These are phyloP conservation scores for Quercus suber DNA, from an alignment of 306 rosid genomes.

Conservation along the genomic window DNA sequence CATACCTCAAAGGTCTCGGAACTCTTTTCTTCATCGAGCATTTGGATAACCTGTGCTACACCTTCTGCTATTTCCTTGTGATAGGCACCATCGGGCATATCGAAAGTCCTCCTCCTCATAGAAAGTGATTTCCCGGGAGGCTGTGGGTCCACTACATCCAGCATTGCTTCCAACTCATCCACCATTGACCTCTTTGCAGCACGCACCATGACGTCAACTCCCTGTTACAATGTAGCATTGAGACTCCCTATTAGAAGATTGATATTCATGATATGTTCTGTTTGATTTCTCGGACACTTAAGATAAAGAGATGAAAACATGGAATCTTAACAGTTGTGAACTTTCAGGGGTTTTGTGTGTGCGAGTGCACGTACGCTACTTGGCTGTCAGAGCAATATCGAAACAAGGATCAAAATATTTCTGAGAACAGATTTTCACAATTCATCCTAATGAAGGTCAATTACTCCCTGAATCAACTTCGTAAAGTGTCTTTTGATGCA, in stretches of 20 bases:
- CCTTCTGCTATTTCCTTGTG: conserved; percentile 84
- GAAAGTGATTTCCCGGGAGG: conserved; percentile 65
- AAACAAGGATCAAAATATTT: neutral
- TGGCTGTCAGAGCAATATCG: neutral
- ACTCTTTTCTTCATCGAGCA: conserved; percentile 66
- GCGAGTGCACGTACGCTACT: too few relatives aligned
- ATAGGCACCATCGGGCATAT: conserved; percentile 75
- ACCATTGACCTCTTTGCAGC: conserved; percentile 77
- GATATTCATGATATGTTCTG: neutral
- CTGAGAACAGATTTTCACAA: neutral
- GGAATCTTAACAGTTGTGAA: neutral
- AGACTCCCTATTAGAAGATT: neutral
- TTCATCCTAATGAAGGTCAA: neutral
- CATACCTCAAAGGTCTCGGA: conserved; percentile 40
- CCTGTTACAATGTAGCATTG: conserved; percentile 34
- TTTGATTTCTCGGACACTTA: neutral
- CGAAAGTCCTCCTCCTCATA: conserved; percentile 74
- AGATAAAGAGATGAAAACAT: neutral
- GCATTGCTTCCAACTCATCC: conserved; percentile 93
- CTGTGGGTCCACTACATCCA: conserved; percentile 85
- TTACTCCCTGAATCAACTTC: neutral
- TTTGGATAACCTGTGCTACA: conserved; percentile 73
- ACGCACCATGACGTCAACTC: conserved; percentile 68
- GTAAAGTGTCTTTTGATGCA: neutral
- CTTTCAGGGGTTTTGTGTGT: neutral